Base-by-base conservation (phyloP, 1,139 yeast genomes). In the Insectozyma bohioensis region DNA sequence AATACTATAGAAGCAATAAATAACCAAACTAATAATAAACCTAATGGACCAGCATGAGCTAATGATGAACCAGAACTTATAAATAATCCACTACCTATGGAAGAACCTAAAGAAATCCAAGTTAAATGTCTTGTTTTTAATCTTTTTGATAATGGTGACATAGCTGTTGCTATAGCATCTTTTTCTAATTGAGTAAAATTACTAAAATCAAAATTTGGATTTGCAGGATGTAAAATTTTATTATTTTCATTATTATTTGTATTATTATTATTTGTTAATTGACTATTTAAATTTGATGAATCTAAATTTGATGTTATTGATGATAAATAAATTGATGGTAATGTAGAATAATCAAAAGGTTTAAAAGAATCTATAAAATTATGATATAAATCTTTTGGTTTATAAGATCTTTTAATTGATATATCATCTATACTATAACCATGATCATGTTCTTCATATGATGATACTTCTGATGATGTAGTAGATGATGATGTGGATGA, bases 71-170 rank as follows among this genome's bases (percentile, higher is more conserved):
- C 67, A 12, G 61, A 49, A 24, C 67, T 63, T 26, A 67, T 62
- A 36, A 64, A 65, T 24, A 67, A 49, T 31, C 72, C 72, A 16
- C 67, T 55, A 26, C 74, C 74, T 26, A 67, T 63, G 28, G 65
- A 59, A 16, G 70, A 69, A 21, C 72, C 67, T 31, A 67, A 48
- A 17, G 70, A 65, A 40, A 67, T 66, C 59, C 64, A 62, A 33
- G 62, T 65, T 37, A 66, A 52, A 41, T 66, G 72, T 51, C 70
- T 54, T 20, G 60, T 54, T 37, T 55, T 61, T 36, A 64, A 53
- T n/a, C 61, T 50, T 34, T 63, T 47, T n/a, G 57, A 48, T 25
- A 59, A 48, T 4, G 63, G 65, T 17, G 58, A 49, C 10, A 55
- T 55, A 10, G 63, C 53, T 10, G 63, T 58, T 12, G 56, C 54